Evolutionary conservation across 805 yeast genomes (phyloP).

Genomic region (Candida methanosorbosa): DNA sequence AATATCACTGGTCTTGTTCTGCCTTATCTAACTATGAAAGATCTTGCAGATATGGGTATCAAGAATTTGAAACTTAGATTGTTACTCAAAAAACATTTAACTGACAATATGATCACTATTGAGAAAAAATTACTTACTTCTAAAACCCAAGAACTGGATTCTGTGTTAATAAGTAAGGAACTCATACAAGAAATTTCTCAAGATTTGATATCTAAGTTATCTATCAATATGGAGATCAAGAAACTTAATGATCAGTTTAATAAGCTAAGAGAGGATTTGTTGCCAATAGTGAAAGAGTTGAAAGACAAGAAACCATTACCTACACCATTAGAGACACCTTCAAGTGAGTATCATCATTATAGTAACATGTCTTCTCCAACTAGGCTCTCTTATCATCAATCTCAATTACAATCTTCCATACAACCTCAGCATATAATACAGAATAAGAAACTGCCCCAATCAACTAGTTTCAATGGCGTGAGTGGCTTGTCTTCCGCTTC

Average conservation of each 20-base stretch:
- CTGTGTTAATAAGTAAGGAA: constrained; percentile 15
- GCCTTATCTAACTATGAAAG: constrained; percentile 58
- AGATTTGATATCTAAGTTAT: constrained; percentile 13
- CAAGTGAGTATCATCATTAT: background rate
- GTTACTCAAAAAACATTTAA: constrained; percentile 48
- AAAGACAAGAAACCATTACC: constrained; percentile 66
- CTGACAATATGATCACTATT: constrained; percentile 26
- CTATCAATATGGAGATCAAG: constrained; percentile 9
- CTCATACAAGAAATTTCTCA: constrained; percentile 14
- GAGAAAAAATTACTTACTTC: constrained; percentile 8
- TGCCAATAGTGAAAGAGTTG: constrained; percentile 51
- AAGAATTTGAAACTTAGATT: constrained; percentile 46
- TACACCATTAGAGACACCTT: constrained; percentile 39
- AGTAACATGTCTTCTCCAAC: constrained; percentile 5
- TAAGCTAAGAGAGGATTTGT: constrained; percentile 52
- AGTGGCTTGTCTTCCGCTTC: no score
- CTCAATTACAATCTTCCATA: constrained; percentile 15
- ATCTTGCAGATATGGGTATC: constrained; percentile 68
- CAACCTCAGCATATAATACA: constrained; percentile 8
- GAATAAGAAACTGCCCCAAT: background rate
- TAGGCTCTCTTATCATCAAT: constrained; percentile 10
- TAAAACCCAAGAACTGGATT: constrained; percentile 14
- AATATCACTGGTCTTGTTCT: constrained; percentile 68
- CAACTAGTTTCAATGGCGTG: background rate
- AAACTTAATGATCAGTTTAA: constrained; percentile 44